These are phyloP conservation scores for Camelina sativa DNA, from an alignment of 345 rosid species.

Conservation along the genomic window DNA sequence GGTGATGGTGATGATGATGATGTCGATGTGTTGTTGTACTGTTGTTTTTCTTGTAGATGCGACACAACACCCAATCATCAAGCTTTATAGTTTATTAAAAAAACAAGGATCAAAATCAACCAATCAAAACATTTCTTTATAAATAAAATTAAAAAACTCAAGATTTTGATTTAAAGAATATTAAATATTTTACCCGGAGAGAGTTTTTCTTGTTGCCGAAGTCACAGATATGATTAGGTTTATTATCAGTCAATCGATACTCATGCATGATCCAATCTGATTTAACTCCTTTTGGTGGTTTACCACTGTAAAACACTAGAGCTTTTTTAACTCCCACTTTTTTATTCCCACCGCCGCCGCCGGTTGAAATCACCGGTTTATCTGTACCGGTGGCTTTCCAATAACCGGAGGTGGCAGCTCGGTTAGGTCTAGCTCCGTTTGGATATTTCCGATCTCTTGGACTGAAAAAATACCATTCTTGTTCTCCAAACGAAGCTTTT, in stretches of 20 bases:
- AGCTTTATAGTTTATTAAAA: slow-evolving; percentile 46
- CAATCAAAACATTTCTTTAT: background rate
- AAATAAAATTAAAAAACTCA: background rate
- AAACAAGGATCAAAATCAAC: slow-evolving; percentile 12
- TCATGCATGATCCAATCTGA: slow-evolving; percentile 99
- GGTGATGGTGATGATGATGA: slow-evolving; percentile 50
- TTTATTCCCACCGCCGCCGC: slow-evolving; percentile 50
- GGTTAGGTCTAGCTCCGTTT: slow-evolving; percentile 93
- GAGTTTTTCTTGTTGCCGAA: slow-evolving; percentile 79
- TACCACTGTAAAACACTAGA: slow-evolving; percentile 88
- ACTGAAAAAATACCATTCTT: slow-evolving; percentile 97
- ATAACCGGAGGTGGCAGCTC: slow-evolving; percentile 96
- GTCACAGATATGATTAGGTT: slow-evolving; percentile 69
- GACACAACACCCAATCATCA: slow-evolving; percentile 97
- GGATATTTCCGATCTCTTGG: slow-evolving; percentile 97
- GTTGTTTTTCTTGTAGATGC: slow-evolving; percentile 80
- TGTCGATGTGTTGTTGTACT: slow-evolving; percentile 57
- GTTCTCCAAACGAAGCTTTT: slow-evolving; percentile 93
- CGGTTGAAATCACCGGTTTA: slow-evolving; percentile 74
- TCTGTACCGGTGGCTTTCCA: slow-evolving; percentile 99
- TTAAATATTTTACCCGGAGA: slow-evolving; percentile 62
- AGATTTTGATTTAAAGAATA: background rate
- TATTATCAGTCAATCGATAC: slow-evolving; percentile 70
- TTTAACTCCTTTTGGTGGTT: slow-evolving; percentile 98
- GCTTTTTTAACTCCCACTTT: slow-evolving; percentile 95